A percentile compares a stretch with the other conserved stretches of the same genome.
These are phyloP conservation scores for Sanghuangporus sanghuang DNA, from an alignment of 1,284 basidiomycete species.

Conservation along the genomic window DNA sequence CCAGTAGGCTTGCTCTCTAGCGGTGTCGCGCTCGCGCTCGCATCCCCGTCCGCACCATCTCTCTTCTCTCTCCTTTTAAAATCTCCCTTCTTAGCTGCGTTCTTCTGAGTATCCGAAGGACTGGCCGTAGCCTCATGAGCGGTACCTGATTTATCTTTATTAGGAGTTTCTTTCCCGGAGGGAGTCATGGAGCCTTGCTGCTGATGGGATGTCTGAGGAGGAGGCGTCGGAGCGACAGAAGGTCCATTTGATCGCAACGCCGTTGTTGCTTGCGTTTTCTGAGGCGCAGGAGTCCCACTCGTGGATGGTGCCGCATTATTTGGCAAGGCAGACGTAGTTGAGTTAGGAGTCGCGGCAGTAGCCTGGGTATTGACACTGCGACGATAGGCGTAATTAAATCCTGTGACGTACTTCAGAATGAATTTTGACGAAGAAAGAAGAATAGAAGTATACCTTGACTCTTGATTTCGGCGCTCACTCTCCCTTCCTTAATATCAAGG, in stretches of 20 bases:
- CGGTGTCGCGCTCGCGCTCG: slow-evolving; percentile 20
- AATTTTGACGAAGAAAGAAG: neutral
- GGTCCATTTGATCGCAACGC: slow-evolving; percentile 31
- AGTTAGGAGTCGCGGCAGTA: slow-evolving; percentile 33
- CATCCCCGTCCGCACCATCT: slow-evolving; percentile 33
- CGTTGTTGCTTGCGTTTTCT: slow-evolving; percentile 30
- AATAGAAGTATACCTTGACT: slow-evolving; percentile 65
- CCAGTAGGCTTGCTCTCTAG: slow-evolving; percentile 14
- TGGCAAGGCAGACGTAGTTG: slow-evolving; percentile 33
- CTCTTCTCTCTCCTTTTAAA: slow-evolving; percentile 36
- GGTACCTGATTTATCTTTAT: neutral
- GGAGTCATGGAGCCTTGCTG: slow-evolving; percentile 27
- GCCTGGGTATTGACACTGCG: slow-evolving; percentile 49
- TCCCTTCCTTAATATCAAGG: slow-evolving; percentile 85
- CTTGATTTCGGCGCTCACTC: slow-evolving; percentile 88
- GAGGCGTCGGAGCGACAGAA: slow-evolving; percentile 27
- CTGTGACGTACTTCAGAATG: slow-evolving; percentile 33
- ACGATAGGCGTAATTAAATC: slow-evolving; percentile 95
- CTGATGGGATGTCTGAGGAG: slow-evolving; percentile 25
- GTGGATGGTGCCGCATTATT: slow-evolving; percentile 27
- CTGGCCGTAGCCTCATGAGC: neutral
- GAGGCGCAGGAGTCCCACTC: slow-evolving; percentile 35
- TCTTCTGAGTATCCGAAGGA: slow-evolving; percentile 40
- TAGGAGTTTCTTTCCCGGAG: slow-evolving; percentile 30
- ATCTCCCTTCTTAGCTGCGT: slow-evolving; percentile 37